Base-by-base conservation (phyloP, 1,284 basidiomycete genomes). In the Tremellales sp. region DNA sequence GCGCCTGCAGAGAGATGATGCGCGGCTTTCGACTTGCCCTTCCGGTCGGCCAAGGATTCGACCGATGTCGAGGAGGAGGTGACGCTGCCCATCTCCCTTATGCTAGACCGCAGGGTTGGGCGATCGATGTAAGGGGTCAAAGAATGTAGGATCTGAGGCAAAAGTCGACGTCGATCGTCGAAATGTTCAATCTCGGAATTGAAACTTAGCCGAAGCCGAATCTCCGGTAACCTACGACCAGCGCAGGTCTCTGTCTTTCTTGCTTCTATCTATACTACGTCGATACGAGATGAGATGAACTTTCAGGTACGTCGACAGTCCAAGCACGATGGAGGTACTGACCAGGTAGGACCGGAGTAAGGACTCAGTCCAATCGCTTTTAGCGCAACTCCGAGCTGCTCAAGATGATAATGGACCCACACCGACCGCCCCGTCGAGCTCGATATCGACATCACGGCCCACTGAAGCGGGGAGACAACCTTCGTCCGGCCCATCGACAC, bases 1-100 rank as follows among this genome's bases (percentile, higher is more conserved):
- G 62, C 74, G 6, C 74, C 74, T 4, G 69, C 70, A 12, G 65
- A 26, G 22, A 76, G 64, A 53, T 76, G 73, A 57, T 76, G 71
- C 10, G 54, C 46, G 3, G 74, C 70, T 50, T 66, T 67, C 19
- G 46, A 44, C 21, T 42, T 40, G 15, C 12, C 17, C 23, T 51
- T 31, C 8, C 29, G 29, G 15, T 31, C 29, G 8, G 15, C 29
- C 29, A 15, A 26, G 22, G 22, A 22, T 46, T 12, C 4, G 5
- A 42, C 26, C 25, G 45, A n/a, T 17, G 46, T 45, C n/a, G 42
- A 46, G 39, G 50, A 39, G n/a, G n/a, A 3, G 31, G 37, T 42
- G 19, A n/a, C n/a, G n/a, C n/a, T n/a, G n/a, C n/a, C n/a, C n/a
- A n/a, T n/a, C n/a, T n/a, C n/a, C n/a, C n/a, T n/a, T n/a, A n/a